phyloP scores from a whole-genome alignment of 1,139 yeast genomes.

The Candida glucosophila region DNA sequence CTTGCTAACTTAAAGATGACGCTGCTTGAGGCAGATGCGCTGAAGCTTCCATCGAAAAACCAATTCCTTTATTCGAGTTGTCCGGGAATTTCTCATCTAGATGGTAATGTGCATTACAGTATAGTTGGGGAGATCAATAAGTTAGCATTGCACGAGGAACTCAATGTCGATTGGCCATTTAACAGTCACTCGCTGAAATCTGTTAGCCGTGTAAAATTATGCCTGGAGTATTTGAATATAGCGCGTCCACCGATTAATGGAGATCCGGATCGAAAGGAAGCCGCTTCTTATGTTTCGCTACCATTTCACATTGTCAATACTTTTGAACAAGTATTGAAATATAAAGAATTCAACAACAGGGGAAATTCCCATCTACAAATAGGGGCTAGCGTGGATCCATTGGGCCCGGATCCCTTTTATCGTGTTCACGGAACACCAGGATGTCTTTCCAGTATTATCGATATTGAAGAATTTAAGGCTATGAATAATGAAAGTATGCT shows the following conservation, averaged over 20 bases:
- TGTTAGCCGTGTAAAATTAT: slow-evolving; percentile 8
- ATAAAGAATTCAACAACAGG: slow-evolving; percentile 19
- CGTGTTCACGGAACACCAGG: slow-evolving; percentile 49
- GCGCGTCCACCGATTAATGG: slow-evolving; percentile 28
- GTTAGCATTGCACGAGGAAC: slow-evolving; percentile 3
- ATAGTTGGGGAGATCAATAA: slow-evolving; percentile 8
- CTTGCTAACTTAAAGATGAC: slow-evolving; percentile 4
- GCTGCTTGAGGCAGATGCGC: slow-evolving; percentile 3
- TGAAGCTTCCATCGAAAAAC: slow-evolving; percentile 16
- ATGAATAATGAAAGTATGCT: not conserved
- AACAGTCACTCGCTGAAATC: slow-evolving; percentile 4
- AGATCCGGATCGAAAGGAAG: slow-evolving; percentile 21
- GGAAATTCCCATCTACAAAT: slow-evolving; percentile 43
- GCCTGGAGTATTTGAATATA: slow-evolving; percentile 29
- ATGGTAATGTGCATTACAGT: slow-evolving; percentile 25
- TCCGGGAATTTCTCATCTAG: slow-evolving; percentile 28
- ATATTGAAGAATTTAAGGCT: slow-evolving; percentile 6
- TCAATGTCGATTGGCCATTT: slow-evolving; percentile 27
- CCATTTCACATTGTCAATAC: slow-evolving; percentile 31
- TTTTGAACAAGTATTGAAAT: slow-evolving; percentile 20
- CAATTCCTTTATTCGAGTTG: slow-evolving; percentile 30
- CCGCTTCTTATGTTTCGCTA: slow-evolving; percentile 35
- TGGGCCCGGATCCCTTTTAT: slow-evolving; percentile 44
- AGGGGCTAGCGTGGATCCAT: slow-evolving; percentile 48
- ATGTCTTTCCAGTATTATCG: slow-evolving; percentile 27